Conservation (phyloP, 805 yeast genomes). For the Ogataea paraovalis region DNA sequence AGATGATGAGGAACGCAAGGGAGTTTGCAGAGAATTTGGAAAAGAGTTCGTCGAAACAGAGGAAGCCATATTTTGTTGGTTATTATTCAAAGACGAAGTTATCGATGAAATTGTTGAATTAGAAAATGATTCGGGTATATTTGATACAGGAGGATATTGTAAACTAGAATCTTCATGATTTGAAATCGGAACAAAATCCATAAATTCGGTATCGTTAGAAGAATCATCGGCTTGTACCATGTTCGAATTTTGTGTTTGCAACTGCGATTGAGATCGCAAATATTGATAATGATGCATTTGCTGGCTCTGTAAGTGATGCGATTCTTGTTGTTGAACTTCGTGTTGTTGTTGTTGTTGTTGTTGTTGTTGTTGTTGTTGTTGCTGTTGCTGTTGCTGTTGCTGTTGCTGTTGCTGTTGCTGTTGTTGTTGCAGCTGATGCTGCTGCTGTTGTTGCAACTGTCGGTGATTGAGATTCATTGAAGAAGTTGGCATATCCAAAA, state of each 20-base stretch:
- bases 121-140: conserved; percentile 31
- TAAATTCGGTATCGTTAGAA: conserved; percentile 11
- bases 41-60: conserved; percentile 17
- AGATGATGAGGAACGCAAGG: conserved; percentile 13
- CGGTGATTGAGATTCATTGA: neutral
- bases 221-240: conserved; percentile 7
- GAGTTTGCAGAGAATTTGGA: conserved; percentile 20
- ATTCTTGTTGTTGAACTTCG: conserved; percentile 1
- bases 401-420: neutral
- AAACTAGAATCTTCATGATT: conserved; percentile 22
- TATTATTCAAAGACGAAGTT: conserved; percentile 17
- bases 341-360: conserved; percentile 3
- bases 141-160: conserved; percentile 23
- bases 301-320: neutral
- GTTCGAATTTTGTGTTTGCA: neutral
- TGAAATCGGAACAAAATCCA: conserved; percentile 30
- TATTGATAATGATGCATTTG: neutral
- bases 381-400: conserved; percentile 1
- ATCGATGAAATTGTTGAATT: conserved; percentile 32
- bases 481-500: conserved; percentile 4
- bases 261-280: neutral
- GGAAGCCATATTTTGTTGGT: conserved; percentile 9
- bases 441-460: neutral
- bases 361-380: conserved; percentile 4
- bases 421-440: neutral